Evolutionary conservation across 139 green algal species (phyloP).

Genomic region (Haematococcus sp.): DNA sequence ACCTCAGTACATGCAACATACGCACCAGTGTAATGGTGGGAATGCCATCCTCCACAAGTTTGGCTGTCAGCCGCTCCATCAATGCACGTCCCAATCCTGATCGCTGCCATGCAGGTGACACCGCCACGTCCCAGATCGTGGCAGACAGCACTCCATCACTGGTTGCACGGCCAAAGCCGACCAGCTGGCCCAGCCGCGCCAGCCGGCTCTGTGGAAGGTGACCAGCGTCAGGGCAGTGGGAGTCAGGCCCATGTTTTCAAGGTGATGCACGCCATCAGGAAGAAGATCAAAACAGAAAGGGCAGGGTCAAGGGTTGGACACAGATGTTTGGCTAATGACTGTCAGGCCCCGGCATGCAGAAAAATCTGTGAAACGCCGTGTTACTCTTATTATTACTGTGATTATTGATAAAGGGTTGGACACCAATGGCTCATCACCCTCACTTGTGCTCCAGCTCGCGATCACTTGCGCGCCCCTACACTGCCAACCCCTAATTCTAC

Average conservation of each 20-base stretch:
- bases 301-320: no score
- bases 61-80: constrained; percentile 74
- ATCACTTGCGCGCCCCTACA: no score
- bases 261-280: no score
- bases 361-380: not conserved
- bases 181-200: constrained; percentile 23
- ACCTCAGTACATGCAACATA: constrained; percentile 40
- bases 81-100: constrained; percentile 69
- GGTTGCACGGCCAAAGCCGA: constrained; percentile 84
- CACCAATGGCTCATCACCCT: no score
- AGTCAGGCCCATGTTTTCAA: no score
- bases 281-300: no score
- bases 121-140: constrained; percentile 89
- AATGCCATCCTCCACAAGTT: constrained; percentile 73
- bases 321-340: no score
- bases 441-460: no score
- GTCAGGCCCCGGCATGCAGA: no score
- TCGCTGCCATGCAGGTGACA: constrained; percentile 80
- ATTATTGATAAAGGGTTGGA: not conserved
- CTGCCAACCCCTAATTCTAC: no score
- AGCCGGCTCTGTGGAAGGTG: constrained; percentile 9
- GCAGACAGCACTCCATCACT: constrained; percentile 73
- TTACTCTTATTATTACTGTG: not conserved
- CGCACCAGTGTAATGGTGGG: constrained; percentile 66
- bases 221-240: not conserved